Conservation (phyloP, 306 rosid genomes). For the Argentina anserina region DNA sequence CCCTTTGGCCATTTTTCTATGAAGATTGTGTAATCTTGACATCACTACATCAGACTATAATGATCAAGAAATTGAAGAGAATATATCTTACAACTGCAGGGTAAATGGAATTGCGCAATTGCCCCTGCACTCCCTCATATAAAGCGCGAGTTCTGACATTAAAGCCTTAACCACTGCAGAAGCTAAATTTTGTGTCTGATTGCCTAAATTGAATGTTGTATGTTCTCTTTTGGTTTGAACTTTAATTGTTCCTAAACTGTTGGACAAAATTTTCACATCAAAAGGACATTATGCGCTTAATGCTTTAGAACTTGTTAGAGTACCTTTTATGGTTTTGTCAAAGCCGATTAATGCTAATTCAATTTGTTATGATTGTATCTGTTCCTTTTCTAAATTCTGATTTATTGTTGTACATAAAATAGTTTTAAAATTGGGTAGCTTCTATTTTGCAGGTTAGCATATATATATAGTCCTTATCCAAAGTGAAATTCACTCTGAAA, state of each 20-base stretch:
- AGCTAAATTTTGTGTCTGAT: background rate
- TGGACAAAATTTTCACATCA: background rate
- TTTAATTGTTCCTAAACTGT: background rate
- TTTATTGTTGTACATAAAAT: no score
- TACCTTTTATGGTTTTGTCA: no score
- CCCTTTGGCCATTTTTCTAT: constrained; percentile 85
- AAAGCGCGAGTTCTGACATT: constrained; percentile 58
- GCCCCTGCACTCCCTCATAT: constrained; percentile 68
- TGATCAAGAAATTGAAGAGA: constrained; percentile 85
- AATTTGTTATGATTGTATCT: no score
- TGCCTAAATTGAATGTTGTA: background rate
- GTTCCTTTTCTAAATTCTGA: no score
- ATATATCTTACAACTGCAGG: constrained; percentile 80
- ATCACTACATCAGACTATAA: constrained; percentile 87
- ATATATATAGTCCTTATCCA: no score
- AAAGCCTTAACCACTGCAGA: background rate
- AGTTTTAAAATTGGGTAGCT: no score
- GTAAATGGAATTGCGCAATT: constrained; percentile 69
- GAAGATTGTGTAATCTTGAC: constrained; percentile 56
- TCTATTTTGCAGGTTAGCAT: no score
- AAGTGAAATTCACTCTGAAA: no score
- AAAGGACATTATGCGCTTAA: no score
- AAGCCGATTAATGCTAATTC: no score
- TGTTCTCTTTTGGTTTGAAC: background rate
- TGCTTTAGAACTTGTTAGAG: no score